Evolutionary conservation across 2,329 filamentous ascomycete genomes (phyloP), one percentile per base, ranked within the genome.

Genomic region (Alternaria triticina): DNA sequence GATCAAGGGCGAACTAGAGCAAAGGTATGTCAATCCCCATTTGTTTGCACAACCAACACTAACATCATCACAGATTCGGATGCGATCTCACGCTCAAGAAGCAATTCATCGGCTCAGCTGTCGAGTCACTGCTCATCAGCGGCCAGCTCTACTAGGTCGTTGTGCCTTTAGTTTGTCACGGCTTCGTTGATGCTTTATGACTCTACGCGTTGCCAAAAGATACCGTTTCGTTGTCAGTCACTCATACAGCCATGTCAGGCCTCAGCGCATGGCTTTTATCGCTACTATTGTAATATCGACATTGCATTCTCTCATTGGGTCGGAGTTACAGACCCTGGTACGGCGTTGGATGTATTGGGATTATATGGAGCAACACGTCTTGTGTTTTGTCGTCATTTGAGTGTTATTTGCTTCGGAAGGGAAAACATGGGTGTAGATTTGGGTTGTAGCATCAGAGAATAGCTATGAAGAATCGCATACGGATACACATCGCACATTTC

Each of bases 1-100:
- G 73, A 92, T 99, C 82, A 98, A 98, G 86, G 83, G 88, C 71
- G 96, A 99, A 83, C 83, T 99, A 61, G 96, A 99, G 86, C 89
- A 89, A 75, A 88, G 94, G 78, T 80, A 72, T 65, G 75, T 73
- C 55, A 6, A 22, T 36, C 54, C 10, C 23, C n/a, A 43, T 44
- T 15, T 44, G 4, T 11, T 22, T 2, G 36, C 15, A 27, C 8
- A 10, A 28, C 12, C 22, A 45, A 28, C 22, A 61, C 73, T 77
- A 72, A 77, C 66, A 40, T 44, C 17, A 5, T 12, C n/a, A 20
- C 51, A 79, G 78, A 66, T 99, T 99, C 76, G 92, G 92, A 65
- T 90, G 97, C 67, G 88, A 90, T 62, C 86, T 99, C 62, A 94
- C 98, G 78, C 85, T 89, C 57, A 96, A 93, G 86, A 91, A 94